A percentile compares a stretch with the other conserved stretches of the same genome.
Evolutionary conservation across 192 early-diverging fungal genomes (phyloP).

Genomic region (Podila clonocystis): DNA sequence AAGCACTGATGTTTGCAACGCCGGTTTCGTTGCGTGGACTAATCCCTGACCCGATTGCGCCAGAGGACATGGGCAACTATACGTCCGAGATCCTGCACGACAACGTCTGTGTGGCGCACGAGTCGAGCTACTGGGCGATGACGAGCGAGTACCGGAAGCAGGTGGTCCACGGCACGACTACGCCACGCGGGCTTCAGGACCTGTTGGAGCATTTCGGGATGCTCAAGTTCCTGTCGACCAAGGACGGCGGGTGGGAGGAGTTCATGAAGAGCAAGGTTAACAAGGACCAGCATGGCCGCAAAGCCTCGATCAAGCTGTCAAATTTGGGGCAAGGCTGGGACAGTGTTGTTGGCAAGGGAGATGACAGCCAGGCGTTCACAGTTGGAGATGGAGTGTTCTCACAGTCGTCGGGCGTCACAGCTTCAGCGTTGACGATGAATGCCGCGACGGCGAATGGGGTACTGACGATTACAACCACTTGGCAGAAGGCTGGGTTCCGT

Average conservation of each 20-base stretch:
- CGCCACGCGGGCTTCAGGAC: conserved; percentile 20
- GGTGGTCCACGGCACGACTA: conserved; percentile 17
- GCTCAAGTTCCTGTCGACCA: conserved; percentile 20
- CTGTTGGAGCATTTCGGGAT: conserved; percentile 47
- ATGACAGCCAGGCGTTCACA: not conserved
- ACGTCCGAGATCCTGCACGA: conserved; percentile 39
- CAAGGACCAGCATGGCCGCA: conserved; percentile 49
- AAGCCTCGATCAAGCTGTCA: conserved; percentile 37
- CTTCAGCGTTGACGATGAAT: conserved; percentile 43
- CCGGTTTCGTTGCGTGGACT: conserved; percentile 29
- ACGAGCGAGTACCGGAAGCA: conserved; percentile 8
- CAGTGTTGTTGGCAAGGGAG: not conserved
- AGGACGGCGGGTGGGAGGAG: conserved; percentile 37
- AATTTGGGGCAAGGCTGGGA: conserved; percentile 34
- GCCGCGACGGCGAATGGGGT: conserved; percentile 20
- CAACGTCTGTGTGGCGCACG: conserved; percentile 5
- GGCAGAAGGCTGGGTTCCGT: conserved; percentile 39
- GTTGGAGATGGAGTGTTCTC: conserved; percentile 28
- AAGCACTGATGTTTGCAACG: conserved; percentile 38
- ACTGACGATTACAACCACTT: conserved; percentile 22
- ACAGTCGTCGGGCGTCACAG: conserved; percentile 44
- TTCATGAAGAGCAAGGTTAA: conserved; percentile 29
- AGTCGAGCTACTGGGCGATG: conserved; percentile 30
- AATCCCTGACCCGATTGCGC: conserved; percentile 11
- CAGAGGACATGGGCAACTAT: conserved; percentile 30